Percentiles rank a stretch among this genome's conserved stretches.
Evolutionary conservation across 2,329 filamentous ascomycete species (phyloP).

Genomic region (Daldinia eschscholtzii): DNA sequence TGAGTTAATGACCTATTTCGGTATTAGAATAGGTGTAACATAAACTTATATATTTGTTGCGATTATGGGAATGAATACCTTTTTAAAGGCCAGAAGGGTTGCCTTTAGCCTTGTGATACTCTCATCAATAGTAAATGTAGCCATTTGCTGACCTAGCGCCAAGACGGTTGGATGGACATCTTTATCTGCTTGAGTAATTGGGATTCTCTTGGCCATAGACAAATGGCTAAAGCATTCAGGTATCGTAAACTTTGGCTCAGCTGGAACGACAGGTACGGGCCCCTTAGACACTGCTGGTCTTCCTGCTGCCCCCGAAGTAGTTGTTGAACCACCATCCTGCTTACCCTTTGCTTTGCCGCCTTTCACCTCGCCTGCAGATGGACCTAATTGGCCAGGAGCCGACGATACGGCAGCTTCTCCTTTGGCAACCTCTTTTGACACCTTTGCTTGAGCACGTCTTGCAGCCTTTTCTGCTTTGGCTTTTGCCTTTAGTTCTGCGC

Average conservation of each 20-base stretch:
- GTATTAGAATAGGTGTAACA: conserved; percentile 29
- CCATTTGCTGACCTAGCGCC: conserved; percentile 89
- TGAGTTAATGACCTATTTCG: conserved; percentile 82
- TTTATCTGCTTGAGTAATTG: conserved; percentile 72
- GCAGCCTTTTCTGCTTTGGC: conserved; percentile 94
- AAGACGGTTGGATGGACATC: conserved; percentile 89
- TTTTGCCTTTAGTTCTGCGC: conserved; percentile 87
- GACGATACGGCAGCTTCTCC: conserved; percentile 53
- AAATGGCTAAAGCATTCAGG: conserved; percentile 86
- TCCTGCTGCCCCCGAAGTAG: conserved; percentile 47
- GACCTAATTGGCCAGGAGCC: conserved; percentile 54
- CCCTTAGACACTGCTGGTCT: conserved; percentile 51
- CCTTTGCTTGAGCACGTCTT: conserved; percentile 79
- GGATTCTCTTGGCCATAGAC: conserved; percentile 72
- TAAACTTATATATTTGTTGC: background rate
- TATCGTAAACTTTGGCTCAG: conserved; percentile 73
- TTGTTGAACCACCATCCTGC: conserved; percentile 57
- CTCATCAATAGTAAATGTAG: conserved; percentile 87
- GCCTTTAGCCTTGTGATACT: conserved; percentile 89
- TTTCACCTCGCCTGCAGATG: conserved; percentile 59
- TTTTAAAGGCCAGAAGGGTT: conserved; percentile 89
- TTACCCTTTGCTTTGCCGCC: conserved; percentile 62
- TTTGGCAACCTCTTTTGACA: conserved; percentile 62
- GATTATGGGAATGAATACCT: conserved; percentile 63
- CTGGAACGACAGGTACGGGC: conserved; percentile 55